phyloP scores from a whole-genome alignment of 2,329 filamentous ascomycete genomes.

The Domatiomyces globalis region DNA sequence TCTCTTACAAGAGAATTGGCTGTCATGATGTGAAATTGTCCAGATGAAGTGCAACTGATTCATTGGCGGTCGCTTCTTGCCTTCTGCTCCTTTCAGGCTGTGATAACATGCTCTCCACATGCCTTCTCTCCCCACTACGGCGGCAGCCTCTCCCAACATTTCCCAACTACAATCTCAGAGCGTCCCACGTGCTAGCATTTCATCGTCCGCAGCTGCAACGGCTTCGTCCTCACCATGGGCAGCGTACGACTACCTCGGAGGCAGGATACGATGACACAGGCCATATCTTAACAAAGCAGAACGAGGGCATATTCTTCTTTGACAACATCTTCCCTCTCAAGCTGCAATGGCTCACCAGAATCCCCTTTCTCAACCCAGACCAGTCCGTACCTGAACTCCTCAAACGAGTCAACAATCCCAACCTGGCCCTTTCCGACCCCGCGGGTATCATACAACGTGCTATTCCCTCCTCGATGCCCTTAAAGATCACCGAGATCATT shows the following conservation, averaged over 20 bases:
- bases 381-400: conserved; percentile 36
- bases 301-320: conserved; percentile 78
- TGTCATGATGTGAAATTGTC: not conserved
- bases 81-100: too few species aligned
- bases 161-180: not conserved
- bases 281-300: conserved; percentile 60
- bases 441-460: conserved; percentile 43
- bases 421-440: conserved; percentile 42
- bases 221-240: conserved; percentile 1
- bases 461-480: conserved; percentile 45
- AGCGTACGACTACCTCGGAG: conserved; percentile 13
- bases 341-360: conserved; percentile 47
- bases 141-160: not conserved
- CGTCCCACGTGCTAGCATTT: not conserved
- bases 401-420: conserved; percentile 38
- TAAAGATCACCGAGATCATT: conserved; percentile 67
- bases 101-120: not conserved
- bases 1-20: not conserved
- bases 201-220: not conserved
- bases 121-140: not conserved
- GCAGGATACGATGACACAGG: conserved; percentile 37
- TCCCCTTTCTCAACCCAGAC: conserved; percentile 36
- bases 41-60: not conserved
- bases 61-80: not conserved
- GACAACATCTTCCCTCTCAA: conserved; percentile 81